A percentile compares a stretch with the other conserved stretches of the same genome.
These are phyloP conservation scores for Arthrinium phaeospermum DNA, from an alignment of 2,329 filamentous ascomycete genomes.

Conservation along the genomic window DNA sequence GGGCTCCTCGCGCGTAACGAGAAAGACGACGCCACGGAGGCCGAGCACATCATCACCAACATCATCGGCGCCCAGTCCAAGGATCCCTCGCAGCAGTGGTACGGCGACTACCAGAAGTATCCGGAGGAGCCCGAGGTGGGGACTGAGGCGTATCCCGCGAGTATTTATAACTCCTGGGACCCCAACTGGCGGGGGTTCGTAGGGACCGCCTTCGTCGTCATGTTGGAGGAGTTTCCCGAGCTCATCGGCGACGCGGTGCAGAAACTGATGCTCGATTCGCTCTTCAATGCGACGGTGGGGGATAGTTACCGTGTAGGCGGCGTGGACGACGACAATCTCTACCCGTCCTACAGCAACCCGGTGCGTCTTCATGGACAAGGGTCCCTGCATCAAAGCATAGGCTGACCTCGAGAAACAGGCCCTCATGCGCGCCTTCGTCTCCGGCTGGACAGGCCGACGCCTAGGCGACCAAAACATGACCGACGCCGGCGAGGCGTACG, in stretches of 20 bases:
- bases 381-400: neutral
- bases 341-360: slow-evolving; percentile 66
- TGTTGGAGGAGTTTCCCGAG: slow-evolving; percentile 62
- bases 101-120: slow-evolving; percentile 58
- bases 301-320: slow-evolving; percentile 67
- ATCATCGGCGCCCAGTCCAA: slow-evolving; percentile 60
- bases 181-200: slow-evolving; percentile 71
- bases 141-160: slow-evolving; percentile 50
- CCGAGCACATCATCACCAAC: slow-evolving; percentile 59
- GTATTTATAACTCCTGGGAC: slow-evolving; percentile 52
- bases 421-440: slow-evolving; percentile 67
- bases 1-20: slow-evolving; percentile 62
- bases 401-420: slow-evolving; percentile 14
- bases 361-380: slow-evolving; percentile 32
- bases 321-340: slow-evolving; percentile 65
- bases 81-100: slow-evolving; percentile 59
- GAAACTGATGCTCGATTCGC: slow-evolving; percentile 54
- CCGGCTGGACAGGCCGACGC: slow-evolving; percentile 62
- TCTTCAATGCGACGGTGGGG: slow-evolving; percentile 61
- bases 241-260: slow-evolving; percentile 46
- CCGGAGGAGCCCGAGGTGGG: slow-evolving; percentile 65
- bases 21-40: slow-evolving; percentile 53
- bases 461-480: slow-evolving; percentile 65
- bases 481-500: slow-evolving; percentile 59
- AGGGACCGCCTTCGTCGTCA: slow-evolving; percentile 62